Conservation (phyloP, 2,329 filamentous ascomycete genomes). For the Fusarium guadeloupense region DNA sequence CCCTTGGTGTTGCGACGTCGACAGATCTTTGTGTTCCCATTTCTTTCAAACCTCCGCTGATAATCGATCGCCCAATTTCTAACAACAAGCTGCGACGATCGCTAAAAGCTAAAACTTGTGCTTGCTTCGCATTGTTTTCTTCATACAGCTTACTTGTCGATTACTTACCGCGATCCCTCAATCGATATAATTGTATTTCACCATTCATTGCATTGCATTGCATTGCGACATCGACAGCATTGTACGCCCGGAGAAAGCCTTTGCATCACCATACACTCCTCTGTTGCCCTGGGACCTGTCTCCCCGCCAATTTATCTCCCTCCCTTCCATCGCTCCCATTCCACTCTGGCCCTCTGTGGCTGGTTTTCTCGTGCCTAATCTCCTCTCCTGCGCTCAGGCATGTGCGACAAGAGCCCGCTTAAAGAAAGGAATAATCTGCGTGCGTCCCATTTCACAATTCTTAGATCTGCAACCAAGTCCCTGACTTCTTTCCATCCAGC, state of each 20-base stretch:
- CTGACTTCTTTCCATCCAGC: slow-evolving; percentile 27
- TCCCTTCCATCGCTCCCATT: slow-evolving; percentile 20
- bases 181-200: slow-evolving; percentile 8
- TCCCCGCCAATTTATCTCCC: slow-evolving; percentile 7
- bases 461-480: slow-evolving; percentile 20
- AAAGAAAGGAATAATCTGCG: slow-evolving; percentile 35
- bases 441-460: slow-evolving; percentile 27
- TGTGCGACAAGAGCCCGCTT: slow-evolving; percentile 33
- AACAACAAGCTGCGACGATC: slow-evolving; percentile 31
- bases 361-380: slow-evolving; percentile 24
- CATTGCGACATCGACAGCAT: slow-evolving; percentile 7
- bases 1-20: slow-evolving; percentile 5
- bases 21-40: slow-evolving; percentile 12
- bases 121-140: slow-evolving; percentile 1
- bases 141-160: slow-evolving; percentile 4
- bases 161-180: not conserved
- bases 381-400: slow-evolving; percentile 32
- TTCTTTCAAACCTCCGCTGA: slow-evolving; percentile 14
- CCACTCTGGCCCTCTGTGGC: slow-evolving; percentile 24
- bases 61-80: slow-evolving; percentile 21
- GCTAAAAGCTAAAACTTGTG: slow-evolving; percentile 9
- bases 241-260: slow-evolving; percentile 10
- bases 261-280: slow-evolving; percentile 19
- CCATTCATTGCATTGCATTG: no score
- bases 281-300: slow-evolving; percentile 2